Percentiles rank a stretch among this genome's conserved stretches.
Conservation (phyloP, 2,329 filamentous ascomycete genomes). For the Rutstroemia sp. region DNA sequence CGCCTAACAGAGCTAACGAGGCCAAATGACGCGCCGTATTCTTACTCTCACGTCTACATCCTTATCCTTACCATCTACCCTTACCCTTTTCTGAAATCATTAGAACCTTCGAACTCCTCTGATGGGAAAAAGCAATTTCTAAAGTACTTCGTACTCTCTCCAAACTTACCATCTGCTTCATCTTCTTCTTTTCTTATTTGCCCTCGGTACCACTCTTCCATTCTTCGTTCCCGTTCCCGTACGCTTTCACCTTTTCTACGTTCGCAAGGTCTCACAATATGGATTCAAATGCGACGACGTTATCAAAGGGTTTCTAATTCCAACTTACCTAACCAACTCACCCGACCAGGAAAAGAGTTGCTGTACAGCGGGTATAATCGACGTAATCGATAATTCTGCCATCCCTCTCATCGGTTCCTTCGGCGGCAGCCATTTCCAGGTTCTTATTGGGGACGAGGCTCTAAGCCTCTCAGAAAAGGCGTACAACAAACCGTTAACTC, state of each 20-base stretch:
- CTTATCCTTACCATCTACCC: too few relatives aligned
- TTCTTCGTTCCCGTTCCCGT: too few relatives aligned
- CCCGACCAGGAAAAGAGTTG: background rate
- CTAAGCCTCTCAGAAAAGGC: constrained; percentile 4
- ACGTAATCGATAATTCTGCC: background rate
- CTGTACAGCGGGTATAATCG: too few relatives aligned
- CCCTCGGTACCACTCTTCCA: too few relatives aligned
- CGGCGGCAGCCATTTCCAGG: background rate
- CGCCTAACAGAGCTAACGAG: background rate
- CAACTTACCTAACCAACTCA: background rate
- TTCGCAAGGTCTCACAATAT: too few relatives aligned
- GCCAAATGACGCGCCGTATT: background rate
- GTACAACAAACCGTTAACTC: background rate
- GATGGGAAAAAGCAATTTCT: too few relatives aligned
- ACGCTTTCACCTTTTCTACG: too few relatives aligned
- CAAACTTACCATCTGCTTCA: too few relatives aligned
- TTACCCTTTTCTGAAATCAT: too few relatives aligned
- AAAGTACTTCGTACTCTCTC: too few relatives aligned
- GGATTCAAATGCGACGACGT: background rate
- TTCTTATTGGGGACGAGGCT: constrained; percentile 7
- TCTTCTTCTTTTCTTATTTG: too few relatives aligned
- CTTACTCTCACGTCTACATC: background rate
- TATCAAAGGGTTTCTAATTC: background rate
- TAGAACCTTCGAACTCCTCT: too few relatives aligned
- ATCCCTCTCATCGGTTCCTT: background rate